These are phyloP conservation scores for Zygnema circumcarinatum DNA, from an alignment of 139 green algal genomes.

Conservation along the genomic window DNA sequence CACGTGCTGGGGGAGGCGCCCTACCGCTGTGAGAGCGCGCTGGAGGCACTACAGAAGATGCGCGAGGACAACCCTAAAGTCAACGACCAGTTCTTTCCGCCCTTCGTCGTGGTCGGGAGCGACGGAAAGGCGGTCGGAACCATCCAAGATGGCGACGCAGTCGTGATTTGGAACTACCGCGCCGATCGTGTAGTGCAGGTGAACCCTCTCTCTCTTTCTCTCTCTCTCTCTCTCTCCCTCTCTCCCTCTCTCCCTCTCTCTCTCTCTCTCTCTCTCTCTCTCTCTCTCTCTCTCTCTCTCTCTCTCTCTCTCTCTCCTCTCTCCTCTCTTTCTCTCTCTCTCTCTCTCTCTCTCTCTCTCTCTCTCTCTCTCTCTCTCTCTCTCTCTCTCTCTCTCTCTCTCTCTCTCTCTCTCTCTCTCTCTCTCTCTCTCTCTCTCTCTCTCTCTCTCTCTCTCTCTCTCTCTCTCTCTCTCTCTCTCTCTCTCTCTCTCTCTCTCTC, in stretches of 20 bases:
- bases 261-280: not conserved
- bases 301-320: not conserved
- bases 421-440: not conserved
- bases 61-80: conserved; percentile 62
- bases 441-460: not conserved
- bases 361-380: no score
- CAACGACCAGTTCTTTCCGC: conserved; percentile 66
- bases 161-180: conserved; percentile 96
- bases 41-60: conserved; percentile 79
- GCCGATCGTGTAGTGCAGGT: conserved; percentile 94
- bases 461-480: not conserved
- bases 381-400: not conserved
- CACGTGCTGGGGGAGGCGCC: conserved; percentile 88
- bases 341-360: no score
- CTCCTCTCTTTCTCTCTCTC: not conserved
- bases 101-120: conserved; percentile 75
- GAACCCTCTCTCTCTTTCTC: not conserved
- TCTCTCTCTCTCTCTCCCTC: not conserved
- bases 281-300: not conserved
- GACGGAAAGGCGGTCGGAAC: conserved; percentile 84
- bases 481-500: not conserved
- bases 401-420: not conserved
- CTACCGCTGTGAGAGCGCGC: conserved; percentile 79
- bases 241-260: not conserved
- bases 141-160: conserved; percentile 85